These are phyloP conservation scores for Suillus alpinus DNA, from an alignment of 768 basidiomycete genomes.

Conservation along the genomic window DNA sequence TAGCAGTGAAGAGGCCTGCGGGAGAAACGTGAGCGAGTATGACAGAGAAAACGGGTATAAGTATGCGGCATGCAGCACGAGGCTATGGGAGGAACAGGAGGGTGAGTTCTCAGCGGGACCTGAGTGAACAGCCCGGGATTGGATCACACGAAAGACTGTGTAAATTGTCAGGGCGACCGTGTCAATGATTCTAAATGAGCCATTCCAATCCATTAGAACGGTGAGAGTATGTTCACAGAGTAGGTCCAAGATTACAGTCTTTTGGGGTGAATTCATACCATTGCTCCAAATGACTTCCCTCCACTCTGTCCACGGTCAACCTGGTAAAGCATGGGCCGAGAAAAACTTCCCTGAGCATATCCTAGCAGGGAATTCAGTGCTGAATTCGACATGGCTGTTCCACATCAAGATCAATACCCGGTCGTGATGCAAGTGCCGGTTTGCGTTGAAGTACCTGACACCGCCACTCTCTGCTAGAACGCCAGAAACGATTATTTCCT, in stretches of 20 bases:
- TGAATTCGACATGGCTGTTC: conserved; percentile 1
- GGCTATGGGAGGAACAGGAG: conserved; percentile 17
- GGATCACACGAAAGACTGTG: conserved; percentile 20
- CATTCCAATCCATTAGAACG: neutral
- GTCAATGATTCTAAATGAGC: conserved; percentile 11
- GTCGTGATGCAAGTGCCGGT: neutral
- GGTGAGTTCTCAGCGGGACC: conserved; percentile 15
- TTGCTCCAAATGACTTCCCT: neutral
- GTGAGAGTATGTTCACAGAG: conserved; percentile 11
- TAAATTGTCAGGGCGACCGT: conserved; percentile 31
- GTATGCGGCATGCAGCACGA: conserved; percentile 6
- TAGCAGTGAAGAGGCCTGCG: conserved; percentile 1
- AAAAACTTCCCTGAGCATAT: neutral
- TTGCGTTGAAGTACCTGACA: neutral
- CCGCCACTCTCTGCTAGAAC: neutral
- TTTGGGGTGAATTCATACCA: neutral
- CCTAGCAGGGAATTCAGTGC: neutral
- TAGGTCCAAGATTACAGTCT: neutral
- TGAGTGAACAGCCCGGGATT: conserved; percentile 11
- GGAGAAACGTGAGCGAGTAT: neutral
- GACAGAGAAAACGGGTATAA: conserved; percentile 11
- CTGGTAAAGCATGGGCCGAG: neutral
- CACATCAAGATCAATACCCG: neutral
- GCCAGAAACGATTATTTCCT: neutral
- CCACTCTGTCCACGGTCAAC: neutral